These are phyloP conservation scores for Zygoascus tannicola DNA, from an alignment of 805 yeast species.

Conservation along the genomic window DNA sequence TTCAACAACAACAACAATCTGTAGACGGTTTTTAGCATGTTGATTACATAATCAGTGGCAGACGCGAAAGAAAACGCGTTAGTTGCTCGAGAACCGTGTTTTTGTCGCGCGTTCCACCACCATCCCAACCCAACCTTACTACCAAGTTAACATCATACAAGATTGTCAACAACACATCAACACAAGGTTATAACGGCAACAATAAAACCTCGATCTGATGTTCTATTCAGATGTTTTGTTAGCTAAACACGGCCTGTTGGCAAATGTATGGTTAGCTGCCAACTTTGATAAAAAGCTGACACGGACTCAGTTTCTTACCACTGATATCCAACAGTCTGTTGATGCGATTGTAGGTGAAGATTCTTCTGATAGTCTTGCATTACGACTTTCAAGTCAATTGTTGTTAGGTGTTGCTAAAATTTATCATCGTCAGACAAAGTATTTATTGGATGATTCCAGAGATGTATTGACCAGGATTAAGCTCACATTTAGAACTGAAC, in stretches of 20 bases:
- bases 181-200: neutral
- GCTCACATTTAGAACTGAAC: slow-evolving; percentile 31
- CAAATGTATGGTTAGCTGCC: slow-evolving; percentile 89
- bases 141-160: too few relatives aligned
- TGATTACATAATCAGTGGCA: neutral
- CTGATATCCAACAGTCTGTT: slow-evolving; percentile 60
- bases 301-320: slow-evolving; percentile 59
- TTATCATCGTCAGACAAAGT: slow-evolving; percentile 76
- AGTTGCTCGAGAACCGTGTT: neutral
- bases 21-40: too few relatives aligned
- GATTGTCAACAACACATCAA: too few relatives aligned
- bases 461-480: slow-evolving; percentile 66
- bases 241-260: slow-evolving; percentile 72
- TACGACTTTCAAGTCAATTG: slow-evolving; percentile 77
- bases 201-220: slow-evolving; percentile 28
- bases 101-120: neutral
- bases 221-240: slow-evolving; percentile 44
- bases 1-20: too few relatives aligned
- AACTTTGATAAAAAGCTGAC: slow-evolving; percentile 72
- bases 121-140: neutral
- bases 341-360: slow-evolving; percentile 47
- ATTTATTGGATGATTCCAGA: slow-evolving; percentile 71
- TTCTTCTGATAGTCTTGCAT: slow-evolving; percentile 51
- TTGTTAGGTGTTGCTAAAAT: slow-evolving; percentile 80
- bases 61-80: neutral